A percentile compares a stretch with the other conserved stretches of the same genome.
Conservation (phyloP, 257 asterid species). For the Anisodus tanguticus region DNA sequence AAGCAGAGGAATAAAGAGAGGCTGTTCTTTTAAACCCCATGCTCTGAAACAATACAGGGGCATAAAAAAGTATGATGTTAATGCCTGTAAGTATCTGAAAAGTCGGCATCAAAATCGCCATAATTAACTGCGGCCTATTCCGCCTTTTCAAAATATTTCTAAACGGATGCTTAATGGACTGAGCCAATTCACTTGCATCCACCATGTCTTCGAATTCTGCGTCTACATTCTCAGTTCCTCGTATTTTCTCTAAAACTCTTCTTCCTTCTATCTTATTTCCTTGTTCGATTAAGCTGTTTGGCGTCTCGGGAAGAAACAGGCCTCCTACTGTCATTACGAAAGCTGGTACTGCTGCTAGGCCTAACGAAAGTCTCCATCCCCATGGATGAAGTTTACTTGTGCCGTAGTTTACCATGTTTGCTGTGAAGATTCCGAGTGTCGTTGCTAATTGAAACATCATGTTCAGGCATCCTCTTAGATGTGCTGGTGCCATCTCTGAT, state of each 20-base stretch:
- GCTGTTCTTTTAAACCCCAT: constrained; percentile 73
- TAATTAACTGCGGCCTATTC: constrained; percentile 71
- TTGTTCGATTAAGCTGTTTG: constrained; percentile 76
- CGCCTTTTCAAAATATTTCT: constrained; percentile 60
- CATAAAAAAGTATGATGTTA: constrained; percentile 79
- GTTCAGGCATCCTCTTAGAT: constrained; percentile 75
- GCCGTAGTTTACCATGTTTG: constrained; percentile 84
- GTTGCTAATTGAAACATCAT: constrained; percentile 92
- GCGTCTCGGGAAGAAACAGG: constrained; percentile 77
- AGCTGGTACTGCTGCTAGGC: constrained; percentile 82
- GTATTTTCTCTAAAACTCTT: constrained; percentile 56
- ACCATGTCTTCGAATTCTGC: constrained; percentile 75
- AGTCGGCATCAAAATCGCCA: constrained; percentile 82
- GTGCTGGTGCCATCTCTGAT: constrained; percentile 95
- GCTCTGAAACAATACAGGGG: constrained; percentile 80
- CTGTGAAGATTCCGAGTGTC: constrained; percentile 79
- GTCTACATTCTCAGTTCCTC: constrained; percentile 70
- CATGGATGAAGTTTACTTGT: constrained; percentile 68
- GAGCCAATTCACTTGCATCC: constrained; percentile 78
- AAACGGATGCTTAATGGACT: constrained; percentile 68
- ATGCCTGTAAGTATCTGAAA: constrained; percentile 88
- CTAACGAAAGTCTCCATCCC: constrained; percentile 92
- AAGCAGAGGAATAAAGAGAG: constrained; percentile 72
- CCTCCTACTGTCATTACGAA: constrained; percentile 72
- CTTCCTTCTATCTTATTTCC: constrained; percentile 53